These are phyloP conservation scores for Holtermanniella nyarrowii DNA, from an alignment of 768 basidiomycete species.

Conservation along the genomic window DNA sequence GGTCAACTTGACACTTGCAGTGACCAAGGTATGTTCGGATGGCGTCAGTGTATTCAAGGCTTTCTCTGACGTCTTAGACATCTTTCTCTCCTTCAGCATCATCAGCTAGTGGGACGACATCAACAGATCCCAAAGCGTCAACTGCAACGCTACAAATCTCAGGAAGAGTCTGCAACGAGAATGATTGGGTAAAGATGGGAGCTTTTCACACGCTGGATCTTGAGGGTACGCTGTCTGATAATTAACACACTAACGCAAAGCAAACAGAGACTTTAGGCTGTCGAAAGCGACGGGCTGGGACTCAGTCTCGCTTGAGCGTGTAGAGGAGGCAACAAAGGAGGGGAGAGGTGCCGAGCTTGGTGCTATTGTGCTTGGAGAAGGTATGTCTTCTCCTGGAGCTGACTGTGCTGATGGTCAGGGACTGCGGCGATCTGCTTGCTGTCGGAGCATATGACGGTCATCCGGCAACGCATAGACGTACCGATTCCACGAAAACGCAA, in stretches of 20 bases:
- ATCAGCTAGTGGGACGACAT: constrained; percentile 32
- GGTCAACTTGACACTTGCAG: constrained; percentile 71
- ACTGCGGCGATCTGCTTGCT: constrained; percentile 86
- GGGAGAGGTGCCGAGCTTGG: constrained; percentile 93
- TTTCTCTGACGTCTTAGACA: constrained; percentile 10
- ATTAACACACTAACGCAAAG: constrained; percentile 28
- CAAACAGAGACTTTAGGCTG: constrained; percentile 79
- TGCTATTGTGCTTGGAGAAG: constrained; percentile 92
- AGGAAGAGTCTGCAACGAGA: constrained; percentile 76
- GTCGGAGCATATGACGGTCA: constrained; percentile 92
- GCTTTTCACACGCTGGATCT: constrained; percentile 92
- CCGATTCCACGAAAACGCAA: constrained; percentile 82
- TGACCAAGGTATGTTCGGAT: constrained; percentile 52
- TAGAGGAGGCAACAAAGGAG: constrained; percentile 82
- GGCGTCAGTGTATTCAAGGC: background rate
- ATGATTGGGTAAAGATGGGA: constrained; percentile 78
- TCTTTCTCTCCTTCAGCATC: constrained; percentile 64
- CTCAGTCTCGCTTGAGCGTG: constrained; percentile 65
- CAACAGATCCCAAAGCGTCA: constrained; percentile 33
- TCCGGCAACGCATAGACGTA: constrained; percentile 78
- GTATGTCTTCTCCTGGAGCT: constrained; percentile 31
- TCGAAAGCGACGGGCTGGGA: constrained; percentile 81
- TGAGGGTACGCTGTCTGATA: constrained; percentile 45
- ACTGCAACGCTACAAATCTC: constrained; percentile 61
- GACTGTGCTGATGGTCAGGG: constrained; percentile 43